These are phyloP conservation scores for Gypsophila paniculata DNA, from an alignment of 179 eudicot genomes.

Conservation along the genomic window DNA sequence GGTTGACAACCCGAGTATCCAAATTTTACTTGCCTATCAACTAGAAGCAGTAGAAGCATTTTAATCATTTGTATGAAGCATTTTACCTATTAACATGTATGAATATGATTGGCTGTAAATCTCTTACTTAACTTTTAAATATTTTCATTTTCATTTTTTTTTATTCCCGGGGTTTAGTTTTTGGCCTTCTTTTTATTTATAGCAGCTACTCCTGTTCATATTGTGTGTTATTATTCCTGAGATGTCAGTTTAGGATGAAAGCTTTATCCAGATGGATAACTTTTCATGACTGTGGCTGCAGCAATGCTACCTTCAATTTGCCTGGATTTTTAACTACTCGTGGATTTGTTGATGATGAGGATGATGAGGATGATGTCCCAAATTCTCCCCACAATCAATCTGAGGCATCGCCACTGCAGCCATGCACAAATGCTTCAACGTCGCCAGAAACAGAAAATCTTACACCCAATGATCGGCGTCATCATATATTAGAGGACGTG, in stretches of 20 bases:
- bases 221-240: background rate
- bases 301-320: slow-evolving; percentile 87
- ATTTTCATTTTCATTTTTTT: background rate
- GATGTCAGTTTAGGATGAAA: background rate
- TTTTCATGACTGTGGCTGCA: slow-evolving; percentile 37
- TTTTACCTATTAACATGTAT: background rate
- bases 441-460: slow-evolving; percentile 38
- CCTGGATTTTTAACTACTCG: slow-evolving; percentile 66
- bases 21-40: background rate
- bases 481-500: slow-evolving; percentile 85
- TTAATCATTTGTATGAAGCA: too few species aligned
- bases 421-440: slow-evolving; percentile 27
- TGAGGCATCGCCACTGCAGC: slow-evolving; percentile 40
- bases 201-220: background rate
- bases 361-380: slow-evolving; percentile 55
- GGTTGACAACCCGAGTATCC: slow-evolving; percentile 7
- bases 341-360: slow-evolving; percentile 76
- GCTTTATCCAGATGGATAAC: slow-evolving; percentile 10
- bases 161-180: background rate
- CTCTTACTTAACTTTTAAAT: background rate
- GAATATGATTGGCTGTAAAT: background rate
- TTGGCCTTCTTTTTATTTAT: background rate
- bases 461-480: slow-evolving; percentile 72
- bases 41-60: background rate
- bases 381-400: slow-evolving; percentile 29